Conservation (phyloP, 2,329 filamentous ascomycete species). For the Claviceps citrina region DNA sequence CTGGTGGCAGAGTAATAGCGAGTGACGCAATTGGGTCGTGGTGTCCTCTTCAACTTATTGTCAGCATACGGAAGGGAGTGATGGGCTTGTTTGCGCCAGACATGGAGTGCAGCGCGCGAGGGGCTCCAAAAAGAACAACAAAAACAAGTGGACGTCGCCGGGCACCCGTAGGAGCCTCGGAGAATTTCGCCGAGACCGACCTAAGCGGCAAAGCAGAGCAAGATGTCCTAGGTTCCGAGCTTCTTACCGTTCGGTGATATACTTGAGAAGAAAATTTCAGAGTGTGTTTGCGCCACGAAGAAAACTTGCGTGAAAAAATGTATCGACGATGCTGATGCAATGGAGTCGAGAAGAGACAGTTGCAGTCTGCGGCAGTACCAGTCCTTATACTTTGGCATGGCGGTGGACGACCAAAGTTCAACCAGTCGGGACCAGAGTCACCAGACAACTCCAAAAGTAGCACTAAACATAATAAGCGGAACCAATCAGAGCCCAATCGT, state of each 20-base stretch:
- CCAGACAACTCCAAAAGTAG: too few species aligned
- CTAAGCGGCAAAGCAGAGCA: background rate
- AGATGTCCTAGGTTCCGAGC: background rate
- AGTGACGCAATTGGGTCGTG: background rate
- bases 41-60: background rate
- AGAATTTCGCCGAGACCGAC: background rate
- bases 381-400: too few species aligned
- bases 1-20: background rate
- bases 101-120: background rate
- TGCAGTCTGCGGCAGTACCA: background rate
- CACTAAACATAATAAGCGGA: too few species aligned
- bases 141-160: background rate
- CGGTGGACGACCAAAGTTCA: too few species aligned
- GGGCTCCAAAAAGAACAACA: background rate
- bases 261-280: background rate
- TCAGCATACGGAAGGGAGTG: background rate
- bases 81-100: background rate
- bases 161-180: background rate
- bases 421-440: too few species aligned
- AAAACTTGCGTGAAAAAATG: too few species aligned
- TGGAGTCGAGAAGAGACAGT: background rate
- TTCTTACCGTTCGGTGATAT: background rate
- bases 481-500: conserved; percentile 5
- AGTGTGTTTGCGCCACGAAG: background rate
- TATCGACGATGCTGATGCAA: too few species aligned